phyloP scores from a whole-genome alignment of 1,139 yeast species.

The Pneumocystis murina region DNA sequence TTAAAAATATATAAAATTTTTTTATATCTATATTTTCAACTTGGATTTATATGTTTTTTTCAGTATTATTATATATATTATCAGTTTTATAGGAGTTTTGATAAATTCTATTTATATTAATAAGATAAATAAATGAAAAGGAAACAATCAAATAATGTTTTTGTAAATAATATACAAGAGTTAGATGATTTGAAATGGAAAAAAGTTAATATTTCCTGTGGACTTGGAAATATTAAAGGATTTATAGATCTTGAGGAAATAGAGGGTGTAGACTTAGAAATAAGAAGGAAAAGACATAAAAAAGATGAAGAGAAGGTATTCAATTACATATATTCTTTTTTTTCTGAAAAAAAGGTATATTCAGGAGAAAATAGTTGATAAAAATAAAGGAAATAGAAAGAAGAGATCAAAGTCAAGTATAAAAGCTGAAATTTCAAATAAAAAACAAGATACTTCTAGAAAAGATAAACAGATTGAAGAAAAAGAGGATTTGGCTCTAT shows the following conservation, averaged over 20 bases:
- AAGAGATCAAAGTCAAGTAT: not conserved
- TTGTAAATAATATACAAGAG: not conserved
- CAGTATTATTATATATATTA: too few species aligned
- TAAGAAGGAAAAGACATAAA: constrained; percentile 20
- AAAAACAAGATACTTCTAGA: constrained; percentile 7
- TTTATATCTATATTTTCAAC: too few species aligned
- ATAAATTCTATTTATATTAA: too few species aligned
- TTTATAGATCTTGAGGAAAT: constrained; percentile 85
- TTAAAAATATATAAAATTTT: too few species aligned
- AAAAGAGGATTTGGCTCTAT: not conserved
- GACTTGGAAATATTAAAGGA: constrained; percentile 76
- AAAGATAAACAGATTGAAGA: constrained; percentile 6
- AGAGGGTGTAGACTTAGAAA: constrained; percentile 72
- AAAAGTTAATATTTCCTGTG: constrained; percentile 65
- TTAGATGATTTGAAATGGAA: constrained; percentile 44
- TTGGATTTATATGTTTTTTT: too few species aligned
- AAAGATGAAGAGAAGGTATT: constrained; percentile 17
- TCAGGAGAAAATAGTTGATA: constrained; percentile 15
- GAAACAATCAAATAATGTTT: not conserved
- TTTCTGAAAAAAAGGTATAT: constrained; percentile 15
- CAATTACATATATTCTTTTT: constrained; percentile 24
- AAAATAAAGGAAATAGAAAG: constrained; percentile 10
- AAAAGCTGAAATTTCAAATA: not conserved
- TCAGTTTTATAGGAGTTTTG: too few species aligned
- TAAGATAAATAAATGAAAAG: not conserved